Evolutionary conservation across 176 grass and related monocot species (phyloP).

Genomic region (Zoysia japonica): DNA sequence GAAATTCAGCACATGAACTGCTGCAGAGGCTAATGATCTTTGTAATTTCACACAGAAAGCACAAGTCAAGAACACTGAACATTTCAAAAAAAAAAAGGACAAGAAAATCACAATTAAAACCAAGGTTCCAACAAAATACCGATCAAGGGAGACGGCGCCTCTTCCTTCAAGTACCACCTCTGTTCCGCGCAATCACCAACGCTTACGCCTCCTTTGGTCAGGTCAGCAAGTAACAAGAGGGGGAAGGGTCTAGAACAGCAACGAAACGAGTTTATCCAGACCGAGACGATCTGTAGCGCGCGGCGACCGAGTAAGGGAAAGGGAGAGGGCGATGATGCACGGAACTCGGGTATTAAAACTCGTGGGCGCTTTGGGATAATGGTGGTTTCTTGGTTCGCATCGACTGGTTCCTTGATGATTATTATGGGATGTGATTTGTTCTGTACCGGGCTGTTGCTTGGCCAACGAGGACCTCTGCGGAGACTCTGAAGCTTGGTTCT

Average conservation of each 20-base stretch:
- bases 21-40: slow-evolving; percentile 1
- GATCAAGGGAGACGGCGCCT: background rate
- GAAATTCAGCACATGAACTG: background rate
- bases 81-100: background rate
- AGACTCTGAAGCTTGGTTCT: slow-evolving; percentile 27
- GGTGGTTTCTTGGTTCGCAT: slow-evolving; percentile 25
- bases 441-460: slow-evolving; percentile 3
- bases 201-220: background rate
- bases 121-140: slow-evolving; percentile 26
- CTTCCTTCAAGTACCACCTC: background rate
- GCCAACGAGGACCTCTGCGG: slow-evolving; percentile 28
- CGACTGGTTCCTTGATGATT: background rate
- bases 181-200: background rate
- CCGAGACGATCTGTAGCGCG: background rate
- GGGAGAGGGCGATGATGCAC: slow-evolving; percentile 20
- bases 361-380: slow-evolving; percentile 35
- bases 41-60: background rate
- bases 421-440: background rate
- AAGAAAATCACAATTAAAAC: background rate
- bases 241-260: slow-evolving; percentile 26
- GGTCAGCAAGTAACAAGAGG: background rate
- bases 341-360: slow-evolving; percentile 25
- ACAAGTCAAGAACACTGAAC: background rate
- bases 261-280: background rate
- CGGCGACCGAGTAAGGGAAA: background rate